Conservation (phyloP, 2,329 filamentous ascomycete genomes). For the Trichoderma brevicompactum region DNA sequence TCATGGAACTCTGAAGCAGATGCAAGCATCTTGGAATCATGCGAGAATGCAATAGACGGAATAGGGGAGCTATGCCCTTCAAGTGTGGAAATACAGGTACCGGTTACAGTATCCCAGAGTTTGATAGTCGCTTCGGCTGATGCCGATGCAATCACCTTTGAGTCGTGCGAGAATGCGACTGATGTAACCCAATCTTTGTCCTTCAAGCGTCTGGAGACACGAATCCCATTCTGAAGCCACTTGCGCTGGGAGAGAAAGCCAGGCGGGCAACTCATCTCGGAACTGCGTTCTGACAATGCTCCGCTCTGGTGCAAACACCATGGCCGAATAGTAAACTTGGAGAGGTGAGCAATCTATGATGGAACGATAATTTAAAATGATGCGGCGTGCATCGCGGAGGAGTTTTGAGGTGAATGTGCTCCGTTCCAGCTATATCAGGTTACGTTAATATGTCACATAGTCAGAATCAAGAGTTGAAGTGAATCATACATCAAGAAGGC, state of each 20-base stretch:
- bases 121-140: neutral
- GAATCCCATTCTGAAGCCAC: neutral
- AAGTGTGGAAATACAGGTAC: neutral
- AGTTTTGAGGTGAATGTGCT: neutral
- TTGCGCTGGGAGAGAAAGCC: neutral
- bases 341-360: slow-evolving; percentile 21
- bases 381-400: neutral
- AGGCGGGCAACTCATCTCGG: neutral
- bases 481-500: neutral
- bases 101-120: neutral
- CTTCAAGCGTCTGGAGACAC: neutral
- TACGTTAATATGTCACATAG: neutral
- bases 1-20: neutral
- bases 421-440: neutral
- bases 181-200: neutral
- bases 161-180: neutral
- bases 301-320: slow-evolving; percentile 24
- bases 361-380: neutral
- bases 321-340: slow-evolving; percentile 26
- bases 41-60: neutral
- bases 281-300: slow-evolving; percentile 17
- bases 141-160: neutral
- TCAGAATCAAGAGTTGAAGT: neutral
- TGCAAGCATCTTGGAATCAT: neutral
- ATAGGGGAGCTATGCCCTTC: neutral